A percentile compares a stretch with the other conserved stretches of the same genome.
Evolutionary conservation across 139 green algal species (phyloP).

Genomic region (Diplosphaera chodatii): DNA sequence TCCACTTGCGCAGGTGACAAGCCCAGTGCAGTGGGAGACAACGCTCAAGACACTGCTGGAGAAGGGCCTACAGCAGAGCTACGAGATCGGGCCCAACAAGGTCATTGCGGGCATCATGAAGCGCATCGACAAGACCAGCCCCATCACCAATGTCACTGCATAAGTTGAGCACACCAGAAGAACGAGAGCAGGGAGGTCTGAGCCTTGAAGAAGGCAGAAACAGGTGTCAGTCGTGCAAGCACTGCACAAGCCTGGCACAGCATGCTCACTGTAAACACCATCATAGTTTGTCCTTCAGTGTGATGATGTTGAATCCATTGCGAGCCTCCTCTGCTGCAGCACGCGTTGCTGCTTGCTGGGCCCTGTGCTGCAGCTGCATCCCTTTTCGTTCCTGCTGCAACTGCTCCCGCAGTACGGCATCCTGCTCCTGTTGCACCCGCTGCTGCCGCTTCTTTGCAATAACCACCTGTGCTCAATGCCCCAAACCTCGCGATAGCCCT

Average conservation of each 20-base stretch:
- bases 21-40: conserved; percentile 93
- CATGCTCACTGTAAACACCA: too few species aligned
- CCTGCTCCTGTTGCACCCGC: neutral
- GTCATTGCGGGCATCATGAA: conserved; percentile 97
- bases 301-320: neutral
- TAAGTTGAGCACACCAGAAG: too few species aligned
- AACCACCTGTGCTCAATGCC: too few species aligned
- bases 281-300: neutral
- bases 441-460: neutral
- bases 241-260: too few species aligned
- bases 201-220: too few species aligned
- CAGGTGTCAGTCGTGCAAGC: too few species aligned
- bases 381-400: neutral
- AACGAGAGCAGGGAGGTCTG: too few species aligned
- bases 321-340: too few species aligned
- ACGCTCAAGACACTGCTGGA: conserved; percentile 80
- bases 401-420: neutral
- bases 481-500: too few species aligned
- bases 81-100: conserved; percentile 81
- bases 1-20: conserved; percentile 70
- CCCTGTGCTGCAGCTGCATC: neutral
- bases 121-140: conserved; percentile 87
- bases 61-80: conserved; percentile 74
- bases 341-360: too few species aligned
- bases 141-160: conserved; percentile 56